Evolutionary conservation across 139 green algal species (phyloP).

Genomic region (Edaphochlamys debaryana): DNA sequence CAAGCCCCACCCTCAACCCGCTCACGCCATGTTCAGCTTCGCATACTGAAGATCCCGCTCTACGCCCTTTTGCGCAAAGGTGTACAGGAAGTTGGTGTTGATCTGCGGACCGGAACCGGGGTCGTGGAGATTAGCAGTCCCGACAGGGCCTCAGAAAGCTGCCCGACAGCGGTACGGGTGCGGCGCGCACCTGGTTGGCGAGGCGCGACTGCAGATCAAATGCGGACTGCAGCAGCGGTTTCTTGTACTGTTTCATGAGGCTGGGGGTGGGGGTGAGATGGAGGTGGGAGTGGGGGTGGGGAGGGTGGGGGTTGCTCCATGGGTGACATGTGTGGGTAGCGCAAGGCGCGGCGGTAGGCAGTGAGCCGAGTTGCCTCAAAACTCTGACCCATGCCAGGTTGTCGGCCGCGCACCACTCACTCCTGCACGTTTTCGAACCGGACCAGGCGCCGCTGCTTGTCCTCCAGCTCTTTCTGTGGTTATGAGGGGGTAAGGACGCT

Average conservation of each 20-base stretch:
- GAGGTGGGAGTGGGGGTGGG: too few relatives aligned
- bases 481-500: background rate
- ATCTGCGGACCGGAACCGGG: too few relatives aligned
- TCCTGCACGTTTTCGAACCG: constrained; percentile 49
- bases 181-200: constrained; percentile 43
- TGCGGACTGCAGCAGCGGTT: constrained; percentile 55
- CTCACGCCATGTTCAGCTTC: constrained; percentile 48
- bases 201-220: constrained; percentile 55
- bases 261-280: background rate
- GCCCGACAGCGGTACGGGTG: too few relatives aligned
- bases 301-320: too few relatives aligned
- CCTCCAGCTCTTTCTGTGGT: constrained; percentile 46
- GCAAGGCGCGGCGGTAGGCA: background rate
- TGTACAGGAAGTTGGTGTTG: constrained; percentile 45
- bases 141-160: too few relatives aligned
- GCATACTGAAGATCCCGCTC: constrained; percentile 54
- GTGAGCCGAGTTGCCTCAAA: too few relatives aligned
- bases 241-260: constrained; percentile 58
- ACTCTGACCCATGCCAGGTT: too few relatives aligned
- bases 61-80: constrained; percentile 25
- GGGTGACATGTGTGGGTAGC: too few relatives aligned
- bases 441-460: constrained; percentile 36
- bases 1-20: too few relatives aligned
- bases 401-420: too few relatives aligned
- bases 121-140: too few relatives aligned